Evolutionary conservation across 495 filamentous ascomycete species (phyloP).

Genomic region (Penicillium parvum): DNA sequence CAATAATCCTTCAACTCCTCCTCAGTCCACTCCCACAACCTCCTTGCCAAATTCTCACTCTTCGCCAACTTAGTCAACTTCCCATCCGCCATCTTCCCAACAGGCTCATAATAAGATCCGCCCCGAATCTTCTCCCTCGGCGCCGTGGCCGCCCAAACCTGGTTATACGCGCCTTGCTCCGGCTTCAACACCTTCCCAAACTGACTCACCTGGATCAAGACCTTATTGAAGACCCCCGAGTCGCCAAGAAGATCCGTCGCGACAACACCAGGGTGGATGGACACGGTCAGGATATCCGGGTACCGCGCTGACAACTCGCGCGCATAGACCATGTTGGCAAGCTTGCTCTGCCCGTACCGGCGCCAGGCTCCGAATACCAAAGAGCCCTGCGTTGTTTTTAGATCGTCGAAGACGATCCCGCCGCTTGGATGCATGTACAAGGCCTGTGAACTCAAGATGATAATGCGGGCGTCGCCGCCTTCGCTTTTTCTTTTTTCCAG

Average conservation of each 20-base stretch:
- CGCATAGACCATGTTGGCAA: conserved; percentile 62
- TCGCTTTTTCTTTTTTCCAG: conserved; percentile 37
- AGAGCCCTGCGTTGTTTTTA: conserved; percentile 14
- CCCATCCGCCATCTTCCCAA: conserved; percentile 31
- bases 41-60: conserved; percentile 43
- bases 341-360: conserved; percentile 62
- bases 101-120: conserved; percentile 49
- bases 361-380: conserved; percentile 24
- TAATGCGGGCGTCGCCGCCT: conserved; percentile 30
- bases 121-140: conserved; percentile 23
- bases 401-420: conserved; percentile 40
- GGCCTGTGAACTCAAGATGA: conserved; percentile 39
- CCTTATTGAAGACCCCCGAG: conserved; percentile 10
- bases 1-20: conserved; percentile 12
- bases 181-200: conserved; percentile 7
- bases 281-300: conserved; percentile 35
- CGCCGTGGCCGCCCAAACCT: conserved; percentile 50
- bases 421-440: conserved; percentile 37
- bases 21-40: conserved; percentile 55
- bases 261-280: conserved; percentile 45
- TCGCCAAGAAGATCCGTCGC: conserved; percentile 29
- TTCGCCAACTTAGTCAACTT: conserved; percentile 14
- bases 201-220: conserved; percentile 13
- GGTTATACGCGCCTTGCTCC: conserved; percentile 45
- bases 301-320: conserved; percentile 50